Percentiles rank a stretch among this genome's conserved stretches.
These are phyloP conservation scores for Geotrichum ghanense DNA, from an alignment of 805 yeast species.

Conservation along the genomic window DNA sequence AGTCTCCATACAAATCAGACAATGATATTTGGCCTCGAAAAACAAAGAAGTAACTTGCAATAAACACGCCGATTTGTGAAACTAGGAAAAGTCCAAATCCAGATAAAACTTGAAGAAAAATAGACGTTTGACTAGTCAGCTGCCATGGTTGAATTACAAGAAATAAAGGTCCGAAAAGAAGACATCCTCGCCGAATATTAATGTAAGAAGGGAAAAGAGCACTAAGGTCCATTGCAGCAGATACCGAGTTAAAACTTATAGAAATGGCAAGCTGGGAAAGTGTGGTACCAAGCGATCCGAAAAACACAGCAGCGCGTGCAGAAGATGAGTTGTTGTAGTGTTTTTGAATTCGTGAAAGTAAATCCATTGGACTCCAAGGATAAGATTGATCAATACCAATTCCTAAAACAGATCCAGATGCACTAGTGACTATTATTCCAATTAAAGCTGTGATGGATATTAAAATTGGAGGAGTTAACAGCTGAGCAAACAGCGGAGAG, in stretches of 20 bases:
- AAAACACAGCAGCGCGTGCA: conserved; percentile 39
- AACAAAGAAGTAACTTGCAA: conserved; percentile 11
- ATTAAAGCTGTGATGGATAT: conserved; percentile 36
- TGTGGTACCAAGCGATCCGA: conserved; percentile 27
- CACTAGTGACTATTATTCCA: conserved; percentile 36
- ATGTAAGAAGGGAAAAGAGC: conserved; percentile 35
- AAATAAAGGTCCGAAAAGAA: conserved; percentile 27
- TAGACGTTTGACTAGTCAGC: conserved; percentile 7
- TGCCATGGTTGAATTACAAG: conserved; percentile 23
- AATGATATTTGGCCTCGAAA: conserved; percentile 7
- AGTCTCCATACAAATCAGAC: conserved; percentile 5
- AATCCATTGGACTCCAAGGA: conserved; percentile 38
- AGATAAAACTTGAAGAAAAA: conserved; percentile 10
- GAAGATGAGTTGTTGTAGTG: conserved; percentile 26
- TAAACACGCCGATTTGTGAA: conserved; percentile 8
- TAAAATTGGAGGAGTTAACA: conserved; percentile 26
- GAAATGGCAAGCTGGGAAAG: conserved; percentile 17
- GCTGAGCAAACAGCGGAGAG: conserved; percentile 30
- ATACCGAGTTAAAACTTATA: conserved; percentile 27
- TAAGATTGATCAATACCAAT: conserved; percentile 1
- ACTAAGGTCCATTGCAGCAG: conserved; percentile 41
- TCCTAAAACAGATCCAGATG: conserved; percentile 28
- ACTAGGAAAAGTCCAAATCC: conserved; percentile 12
- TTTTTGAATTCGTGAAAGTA: conserved; percentile 30
- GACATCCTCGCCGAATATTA: conserved; percentile 36